A percentile compares a stretch with the other conserved stretches of the same genome.
These are phyloP conservation scores for Candida dajiaensis DNA, from an alignment of 805 yeast species.

Conservation along the genomic window DNA sequence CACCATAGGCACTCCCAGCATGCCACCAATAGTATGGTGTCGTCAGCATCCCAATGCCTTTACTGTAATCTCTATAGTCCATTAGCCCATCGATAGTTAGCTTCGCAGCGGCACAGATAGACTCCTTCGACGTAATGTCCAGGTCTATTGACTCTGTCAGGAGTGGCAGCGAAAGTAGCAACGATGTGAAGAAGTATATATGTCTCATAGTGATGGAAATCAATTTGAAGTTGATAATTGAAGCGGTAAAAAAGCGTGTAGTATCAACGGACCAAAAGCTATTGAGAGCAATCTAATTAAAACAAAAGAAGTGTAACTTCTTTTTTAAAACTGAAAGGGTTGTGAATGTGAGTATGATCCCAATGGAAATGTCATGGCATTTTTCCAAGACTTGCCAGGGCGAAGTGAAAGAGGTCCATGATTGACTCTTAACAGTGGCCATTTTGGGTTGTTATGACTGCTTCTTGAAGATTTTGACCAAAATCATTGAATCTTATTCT, in stretches of 20 bases:
- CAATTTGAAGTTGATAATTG: not conserved
- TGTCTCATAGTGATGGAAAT: not conserved
- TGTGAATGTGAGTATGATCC: not conserved
- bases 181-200: not conserved
- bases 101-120: slow-evolving; percentile 53
- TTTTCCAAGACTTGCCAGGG: not conserved
- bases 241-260: not conserved
- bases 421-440: not conserved
- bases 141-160: slow-evolving; percentile 20
- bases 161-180: not conserved
- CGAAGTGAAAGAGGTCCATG: not conserved
- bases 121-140: slow-evolving; percentile 33
- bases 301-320: too few species aligned
- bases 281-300: too few species aligned
- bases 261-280: not conserved
- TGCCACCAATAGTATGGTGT: slow-evolving; percentile 86
- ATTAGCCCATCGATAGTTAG: slow-evolving; percentile 56
- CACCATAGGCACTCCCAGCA: slow-evolving; percentile 77
- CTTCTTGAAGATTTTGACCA: too few species aligned
- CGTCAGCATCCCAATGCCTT: slow-evolving; percentile 64
- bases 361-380: not conserved
- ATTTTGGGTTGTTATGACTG: too few species aligned
- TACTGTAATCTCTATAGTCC: slow-evolving; percentile 56
- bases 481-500: not conserved
- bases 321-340: not conserved